A percentile compares a stretch with the other conserved stretches of the same genome.
phyloP scores from a whole-genome alignment of 2,329 filamentous ascomycete genomes.

The Tolypocladium capitatum region DNA sequence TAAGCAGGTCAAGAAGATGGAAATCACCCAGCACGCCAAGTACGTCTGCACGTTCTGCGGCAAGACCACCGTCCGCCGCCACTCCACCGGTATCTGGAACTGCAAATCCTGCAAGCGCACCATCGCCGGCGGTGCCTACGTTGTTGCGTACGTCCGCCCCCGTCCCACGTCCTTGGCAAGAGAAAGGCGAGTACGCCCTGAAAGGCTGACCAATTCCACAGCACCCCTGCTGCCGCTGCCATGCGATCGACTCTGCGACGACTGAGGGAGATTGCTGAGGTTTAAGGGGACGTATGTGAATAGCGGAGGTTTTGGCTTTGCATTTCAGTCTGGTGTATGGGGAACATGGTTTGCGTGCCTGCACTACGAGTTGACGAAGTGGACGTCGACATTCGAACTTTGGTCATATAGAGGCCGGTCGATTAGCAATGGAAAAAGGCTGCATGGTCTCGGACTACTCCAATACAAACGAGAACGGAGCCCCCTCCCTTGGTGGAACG shows the following conservation, averaged over 20 bases:
- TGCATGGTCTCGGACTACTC: slow-evolving; percentile 20
- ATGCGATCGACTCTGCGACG: slow-evolving; percentile 94
- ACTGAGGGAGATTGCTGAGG: slow-evolving; percentile 94
- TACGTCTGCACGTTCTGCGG: slow-evolving; percentile 98
- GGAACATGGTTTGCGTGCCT: slow-evolving; percentile 30
- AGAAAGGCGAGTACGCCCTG: background rate
- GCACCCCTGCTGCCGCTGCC: slow-evolving; percentile 83
- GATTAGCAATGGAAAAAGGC: slow-evolving; percentile 29
- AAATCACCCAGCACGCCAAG: slow-evolving; percentile 95
- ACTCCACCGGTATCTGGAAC: slow-evolving; percentile 91
- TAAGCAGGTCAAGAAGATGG: slow-evolving; percentile 97
- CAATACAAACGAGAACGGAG: slow-evolving; percentile 9
- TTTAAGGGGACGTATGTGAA: slow-evolving; percentile 41
- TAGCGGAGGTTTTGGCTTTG: slow-evolving; percentile 24
- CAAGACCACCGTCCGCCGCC: slow-evolving; percentile 85
- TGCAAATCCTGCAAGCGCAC: slow-evolving; percentile 94
- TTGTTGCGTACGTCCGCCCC: slow-evolving; percentile 68
- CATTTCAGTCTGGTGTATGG: slow-evolving; percentile 34
- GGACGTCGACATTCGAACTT: slow-evolving; percentile 27
- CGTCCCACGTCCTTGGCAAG: background rate
- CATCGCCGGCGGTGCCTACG: slow-evolving; percentile 64
- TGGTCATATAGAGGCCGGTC: slow-evolving; percentile 26
- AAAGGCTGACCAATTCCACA: slow-evolving; percentile 23
- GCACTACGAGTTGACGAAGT: slow-evolving; percentile 28
- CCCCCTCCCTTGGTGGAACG: background rate